Evolutionary conservation across 139 green algal species (phyloP).

Genomic region (Pleodorina starrii): DNA sequence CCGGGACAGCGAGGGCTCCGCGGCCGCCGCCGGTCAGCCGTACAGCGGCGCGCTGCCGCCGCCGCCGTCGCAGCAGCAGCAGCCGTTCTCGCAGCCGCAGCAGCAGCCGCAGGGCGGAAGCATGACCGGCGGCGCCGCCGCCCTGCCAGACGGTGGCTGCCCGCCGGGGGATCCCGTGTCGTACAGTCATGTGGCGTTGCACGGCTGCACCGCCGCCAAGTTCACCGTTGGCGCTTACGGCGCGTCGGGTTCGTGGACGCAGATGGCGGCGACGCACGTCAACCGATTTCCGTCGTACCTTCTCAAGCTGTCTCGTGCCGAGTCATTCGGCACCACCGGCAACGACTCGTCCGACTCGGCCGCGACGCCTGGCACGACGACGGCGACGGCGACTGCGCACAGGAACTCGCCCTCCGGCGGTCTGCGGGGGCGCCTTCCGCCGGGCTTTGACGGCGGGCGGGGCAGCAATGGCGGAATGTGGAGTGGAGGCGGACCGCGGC

Average conservation of each 20-base stretch:
- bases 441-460: not conserved
- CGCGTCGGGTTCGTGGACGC: not conserved
- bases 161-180: not conserved
- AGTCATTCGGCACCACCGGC: constrained; percentile 1
- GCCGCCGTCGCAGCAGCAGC: not conserved
- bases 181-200: not conserved
- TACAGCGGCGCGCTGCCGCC: not conserved
- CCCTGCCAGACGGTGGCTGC: not conserved
- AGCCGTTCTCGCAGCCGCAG: not conserved
- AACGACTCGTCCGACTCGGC: constrained; percentile 4
- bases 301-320: not conserved
- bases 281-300: not conserved
- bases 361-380: not conserved
- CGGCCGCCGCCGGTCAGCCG: not conserved
- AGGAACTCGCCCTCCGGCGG: not conserved
- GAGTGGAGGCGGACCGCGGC: not conserved
- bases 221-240: not conserved
- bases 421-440: not conserved
- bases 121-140: not conserved
- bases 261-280: not conserved
- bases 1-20: not conserved
- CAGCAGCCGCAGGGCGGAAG: not conserved
- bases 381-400: not conserved
- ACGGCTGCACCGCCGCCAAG: not conserved
- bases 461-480: not conserved